Percentiles rank a stretch among this genome's conserved stretches.
These are phyloP conservation scores for Xylaria curta DNA, from an alignment of 495 filamentous ascomycete species.

Conservation along the genomic window DNA sequence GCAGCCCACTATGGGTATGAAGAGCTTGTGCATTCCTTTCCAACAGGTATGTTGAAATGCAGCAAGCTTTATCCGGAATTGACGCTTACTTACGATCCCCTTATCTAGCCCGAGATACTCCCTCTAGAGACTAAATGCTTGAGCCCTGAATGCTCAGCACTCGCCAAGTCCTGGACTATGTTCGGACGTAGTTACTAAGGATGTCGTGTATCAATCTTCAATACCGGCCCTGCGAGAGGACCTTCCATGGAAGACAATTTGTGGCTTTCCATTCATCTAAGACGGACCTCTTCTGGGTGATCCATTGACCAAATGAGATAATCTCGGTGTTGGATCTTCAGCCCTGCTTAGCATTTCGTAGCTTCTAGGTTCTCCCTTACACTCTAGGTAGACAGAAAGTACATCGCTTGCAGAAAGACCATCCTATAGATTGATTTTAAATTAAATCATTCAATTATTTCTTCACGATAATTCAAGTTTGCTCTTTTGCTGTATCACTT, in stretches of 20 bases:
- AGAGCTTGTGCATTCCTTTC: constrained; percentile 96
- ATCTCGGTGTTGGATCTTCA: background rate
- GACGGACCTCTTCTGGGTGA: background rate
- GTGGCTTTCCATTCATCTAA: background rate
- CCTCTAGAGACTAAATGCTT: constrained; percentile 82
- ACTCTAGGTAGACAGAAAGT: constrained; percentile 7
- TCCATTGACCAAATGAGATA: background rate
- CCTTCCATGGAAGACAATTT: background rate
- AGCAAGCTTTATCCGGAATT: constrained; percentile 22
- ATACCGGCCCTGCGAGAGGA: background rate
- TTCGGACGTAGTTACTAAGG: constrained; percentile 73
- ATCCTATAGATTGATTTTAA: too few relatives aligned
- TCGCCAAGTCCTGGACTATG: constrained; percentile 84
- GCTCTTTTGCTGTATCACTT: background rate
- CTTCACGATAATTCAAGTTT: background rate
- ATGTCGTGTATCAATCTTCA: background rate
- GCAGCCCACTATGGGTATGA: constrained; percentile 94
- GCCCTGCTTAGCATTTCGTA: constrained; percentile 11
- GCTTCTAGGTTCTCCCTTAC: constrained; percentile 4
- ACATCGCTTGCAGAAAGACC: background rate
- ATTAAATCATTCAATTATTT: background rate
- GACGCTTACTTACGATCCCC: background rate
- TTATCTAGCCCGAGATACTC: constrained; percentile 67
- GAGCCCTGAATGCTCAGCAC: constrained; percentile 77
- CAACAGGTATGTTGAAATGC: constrained; percentile 62